Percentiles rank a stretch among this genome's conserved stretches.
Conservation (phyloP, 2,329 filamentous ascomycete genomes). For the Geoglossum cookeanum region DNA sequence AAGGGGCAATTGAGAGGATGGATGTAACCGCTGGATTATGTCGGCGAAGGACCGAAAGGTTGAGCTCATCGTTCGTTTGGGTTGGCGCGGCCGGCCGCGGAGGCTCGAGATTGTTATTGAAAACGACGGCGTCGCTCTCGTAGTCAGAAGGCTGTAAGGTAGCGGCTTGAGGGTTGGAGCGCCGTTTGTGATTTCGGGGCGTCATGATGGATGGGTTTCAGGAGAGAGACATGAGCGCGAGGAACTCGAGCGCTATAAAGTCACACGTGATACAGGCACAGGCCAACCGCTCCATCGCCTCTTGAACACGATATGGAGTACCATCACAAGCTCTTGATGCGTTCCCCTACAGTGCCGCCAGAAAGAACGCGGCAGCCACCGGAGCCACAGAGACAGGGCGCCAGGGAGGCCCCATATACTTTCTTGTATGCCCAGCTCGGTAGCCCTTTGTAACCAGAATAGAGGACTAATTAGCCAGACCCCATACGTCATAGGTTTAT, state of each 20-base stretch:
- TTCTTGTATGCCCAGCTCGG: no score
- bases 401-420: no score
- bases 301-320: no score
- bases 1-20: constrained; percentile 66
- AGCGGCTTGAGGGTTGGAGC: constrained; percentile 14
- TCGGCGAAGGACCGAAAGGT: constrained; percentile 64
- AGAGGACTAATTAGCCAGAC: not conserved
- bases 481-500: not conserved
- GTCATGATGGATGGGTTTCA: constrained; percentile 36
- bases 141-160: constrained; percentile 30
- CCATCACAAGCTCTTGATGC: no score
- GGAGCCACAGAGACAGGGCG: no score
- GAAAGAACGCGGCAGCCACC: no score
- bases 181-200: constrained; percentile 27
- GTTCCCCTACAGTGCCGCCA: no score
- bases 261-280: no score
- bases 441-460: no score
- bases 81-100: constrained; percentile 18
- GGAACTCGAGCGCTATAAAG: no score
- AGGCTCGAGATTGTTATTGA: constrained; percentile 15
- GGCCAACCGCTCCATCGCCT: no score
- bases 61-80: constrained; percentile 69
- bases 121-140: constrained; percentile 24
- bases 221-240: not conserved
- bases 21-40: constrained; percentile 55